phyloP scores from a whole-genome alignment of 495 filamentous ascomycete genomes.

The Neurospora tetraspora region DNA sequence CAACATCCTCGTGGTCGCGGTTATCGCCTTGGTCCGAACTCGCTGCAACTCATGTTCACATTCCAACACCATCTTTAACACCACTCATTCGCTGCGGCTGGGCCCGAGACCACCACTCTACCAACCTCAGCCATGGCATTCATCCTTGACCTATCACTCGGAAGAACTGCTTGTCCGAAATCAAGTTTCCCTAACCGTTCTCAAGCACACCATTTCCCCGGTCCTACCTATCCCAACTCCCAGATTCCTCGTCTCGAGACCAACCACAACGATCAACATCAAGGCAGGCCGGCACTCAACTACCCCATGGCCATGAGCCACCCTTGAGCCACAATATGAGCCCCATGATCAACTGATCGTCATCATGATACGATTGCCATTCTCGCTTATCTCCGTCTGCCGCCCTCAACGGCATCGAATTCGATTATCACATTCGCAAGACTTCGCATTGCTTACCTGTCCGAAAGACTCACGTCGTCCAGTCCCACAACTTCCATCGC shows the following conservation, averaged over 20 bases:
- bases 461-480: background rate
- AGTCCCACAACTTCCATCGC: background rate
- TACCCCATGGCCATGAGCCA: background rate
- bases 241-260: background rate
- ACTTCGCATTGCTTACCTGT: background rate
- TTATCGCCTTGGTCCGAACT: background rate
- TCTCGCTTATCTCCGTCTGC: background rate
- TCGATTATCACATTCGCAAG: background rate
- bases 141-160: background rate
- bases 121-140: background rate
- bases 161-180: background rate
- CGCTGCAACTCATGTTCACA: background rate
- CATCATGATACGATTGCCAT: background rate
- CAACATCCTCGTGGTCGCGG: background rate
- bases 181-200: background rate
- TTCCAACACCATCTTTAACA: background rate
- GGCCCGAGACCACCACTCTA: background rate
- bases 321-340: background rate
- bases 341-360: background rate
- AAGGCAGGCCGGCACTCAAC: background rate
- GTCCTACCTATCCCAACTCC: background rate
- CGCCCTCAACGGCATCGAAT: background rate
- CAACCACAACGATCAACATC: background rate
- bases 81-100: background rate
- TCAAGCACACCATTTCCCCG: background rate